A percentile compares a stretch with the other conserved stretches of the same genome.
These are phyloP conservation scores for Penicillium nordicum DNA, from an alignment of 2,329 filamentous ascomycete species.

Conservation along the genomic window DNA sequence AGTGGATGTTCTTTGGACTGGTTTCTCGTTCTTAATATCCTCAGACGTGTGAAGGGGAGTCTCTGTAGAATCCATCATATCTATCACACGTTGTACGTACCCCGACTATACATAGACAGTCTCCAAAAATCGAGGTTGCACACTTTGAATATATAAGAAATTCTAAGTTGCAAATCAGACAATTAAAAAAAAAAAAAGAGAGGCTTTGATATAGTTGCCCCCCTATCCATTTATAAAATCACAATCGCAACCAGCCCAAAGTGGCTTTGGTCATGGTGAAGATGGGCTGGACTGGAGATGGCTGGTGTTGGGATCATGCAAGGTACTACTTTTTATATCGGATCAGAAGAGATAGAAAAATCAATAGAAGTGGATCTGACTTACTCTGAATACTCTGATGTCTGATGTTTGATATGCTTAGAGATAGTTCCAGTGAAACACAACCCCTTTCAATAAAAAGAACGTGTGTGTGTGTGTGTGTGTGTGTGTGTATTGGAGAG, in stretches of 20 bases:
- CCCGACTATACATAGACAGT: not conserved
- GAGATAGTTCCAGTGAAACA: not conserved
- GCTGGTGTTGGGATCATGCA: constrained; percentile 6
- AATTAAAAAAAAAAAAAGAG: not conserved
- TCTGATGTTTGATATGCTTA: too few relatives aligned
- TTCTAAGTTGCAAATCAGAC: not conserved
- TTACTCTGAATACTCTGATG: not conserved
- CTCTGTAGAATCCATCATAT: not conserved
- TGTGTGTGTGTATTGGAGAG: too few relatives aligned
- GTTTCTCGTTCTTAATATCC: not conserved
- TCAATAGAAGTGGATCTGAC: not conserved
- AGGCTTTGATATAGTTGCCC: not conserved
- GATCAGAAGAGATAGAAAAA: not conserved
- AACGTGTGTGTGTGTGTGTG: not conserved
- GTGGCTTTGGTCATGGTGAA: constrained; percentile 8
- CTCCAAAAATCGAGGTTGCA: not conserved
- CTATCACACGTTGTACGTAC: not conserved
- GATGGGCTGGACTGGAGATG: not conserved
- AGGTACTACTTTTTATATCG: constrained; percentile 1
- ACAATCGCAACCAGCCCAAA: not conserved
- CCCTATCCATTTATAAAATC: constrained; percentile 13
- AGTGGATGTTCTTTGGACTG: not conserved
- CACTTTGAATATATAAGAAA: not conserved
- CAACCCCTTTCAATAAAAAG: not conserved
- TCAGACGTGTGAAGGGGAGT: not conserved